phyloP scores from a whole-genome alignment of 202 grass and related monocot species.

The Dendrocalamus latiflorus region DNA sequence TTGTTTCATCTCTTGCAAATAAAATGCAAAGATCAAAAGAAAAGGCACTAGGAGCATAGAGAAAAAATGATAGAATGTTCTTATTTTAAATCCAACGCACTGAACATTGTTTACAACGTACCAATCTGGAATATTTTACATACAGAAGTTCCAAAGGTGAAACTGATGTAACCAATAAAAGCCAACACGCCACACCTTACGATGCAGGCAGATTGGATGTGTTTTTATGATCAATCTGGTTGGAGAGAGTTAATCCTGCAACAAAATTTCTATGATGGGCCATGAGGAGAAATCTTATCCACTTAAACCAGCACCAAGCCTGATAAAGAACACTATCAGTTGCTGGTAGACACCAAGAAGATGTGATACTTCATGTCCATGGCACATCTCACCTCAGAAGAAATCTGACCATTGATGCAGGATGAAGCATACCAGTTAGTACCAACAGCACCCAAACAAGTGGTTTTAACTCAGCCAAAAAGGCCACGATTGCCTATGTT shows the following conservation, averaged over 20 bases:
- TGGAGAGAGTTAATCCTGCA: slow-evolving; percentile 44
- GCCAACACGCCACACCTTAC: slow-evolving; percentile 55
- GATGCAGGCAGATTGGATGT: slow-evolving; percentile 51
- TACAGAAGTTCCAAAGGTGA: too few relatives aligned
- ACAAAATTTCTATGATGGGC: slow-evolving; percentile 43
- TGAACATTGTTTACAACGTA: too few relatives aligned
- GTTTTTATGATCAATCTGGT: slow-evolving; percentile 51
- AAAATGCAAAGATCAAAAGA: too few relatives aligned
- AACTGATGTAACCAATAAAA: too few relatives aligned
- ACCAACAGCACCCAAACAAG: slow-evolving; percentile 7
- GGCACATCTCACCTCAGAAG: slow-evolving; percentile 51
- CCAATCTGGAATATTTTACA: too few relatives aligned
- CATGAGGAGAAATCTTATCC: slow-evolving; percentile 32
- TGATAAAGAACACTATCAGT: slow-evolving; percentile 74
- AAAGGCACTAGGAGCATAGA: too few relatives aligned
- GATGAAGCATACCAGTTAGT: slow-evolving; percentile 19
- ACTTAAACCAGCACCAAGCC: slow-evolving; percentile 49
- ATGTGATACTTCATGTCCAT: slow-evolving; percentile 55
- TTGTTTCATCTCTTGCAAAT: slow-evolving; percentile 63
- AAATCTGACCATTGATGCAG: slow-evolving; percentile 21
- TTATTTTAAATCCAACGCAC: too few relatives aligned
- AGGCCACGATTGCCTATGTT: slow-evolving; percentile 41
- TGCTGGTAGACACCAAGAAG: slow-evolving; percentile 43
- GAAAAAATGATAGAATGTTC: too few relatives aligned
- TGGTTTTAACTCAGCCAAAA: slow-evolving; percentile 42